A percentile compares a stretch with the other conserved stretches of the same genome.
These are phyloP conservation scores for Myrica gale DNA, from an alignment of 306 rosid species.

Conservation along the genomic window DNA sequence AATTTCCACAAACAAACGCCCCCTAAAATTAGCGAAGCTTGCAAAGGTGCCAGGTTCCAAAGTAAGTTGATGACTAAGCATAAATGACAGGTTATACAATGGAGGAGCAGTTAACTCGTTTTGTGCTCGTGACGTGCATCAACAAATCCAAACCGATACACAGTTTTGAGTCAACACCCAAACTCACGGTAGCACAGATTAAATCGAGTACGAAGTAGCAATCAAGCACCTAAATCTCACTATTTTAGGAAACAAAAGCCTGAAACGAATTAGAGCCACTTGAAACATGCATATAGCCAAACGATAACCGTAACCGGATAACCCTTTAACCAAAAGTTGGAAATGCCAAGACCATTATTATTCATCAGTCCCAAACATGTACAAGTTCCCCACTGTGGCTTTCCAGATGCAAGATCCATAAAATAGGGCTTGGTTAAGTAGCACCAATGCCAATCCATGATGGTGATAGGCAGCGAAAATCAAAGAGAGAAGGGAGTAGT, in stretches of 20 bases:
- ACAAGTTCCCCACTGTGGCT: neutral
- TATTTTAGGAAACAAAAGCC: neutral
- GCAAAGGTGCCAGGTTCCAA: neutral
- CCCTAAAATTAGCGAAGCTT: neutral
- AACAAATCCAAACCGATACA: conserved; percentile 7
- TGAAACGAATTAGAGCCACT: neutral
- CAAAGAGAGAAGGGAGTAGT: neutral
- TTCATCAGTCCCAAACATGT: neutral
- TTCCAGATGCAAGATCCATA: neutral
- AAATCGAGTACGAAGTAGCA: neutral
- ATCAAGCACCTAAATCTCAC: neutral
- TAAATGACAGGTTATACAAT: neutral
- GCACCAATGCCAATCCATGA: neutral
- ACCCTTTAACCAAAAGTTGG: neutral
- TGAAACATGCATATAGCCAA: too few relatives aligned
- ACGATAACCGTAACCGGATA: neutral
- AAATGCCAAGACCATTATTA: neutral
- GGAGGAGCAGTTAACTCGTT: neutral
- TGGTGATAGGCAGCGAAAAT: neutral
- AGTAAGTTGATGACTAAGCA: neutral
- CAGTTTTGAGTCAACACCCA: neutral
- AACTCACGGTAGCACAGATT: neutral
- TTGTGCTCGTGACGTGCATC: neutral
- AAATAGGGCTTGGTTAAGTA: neutral
- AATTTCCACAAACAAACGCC: too few relatives aligned